Evolutionary conservation across 768 basidiomycete genomes (phyloP).

Genomic region (Fomitopsis serialis): DNA sequence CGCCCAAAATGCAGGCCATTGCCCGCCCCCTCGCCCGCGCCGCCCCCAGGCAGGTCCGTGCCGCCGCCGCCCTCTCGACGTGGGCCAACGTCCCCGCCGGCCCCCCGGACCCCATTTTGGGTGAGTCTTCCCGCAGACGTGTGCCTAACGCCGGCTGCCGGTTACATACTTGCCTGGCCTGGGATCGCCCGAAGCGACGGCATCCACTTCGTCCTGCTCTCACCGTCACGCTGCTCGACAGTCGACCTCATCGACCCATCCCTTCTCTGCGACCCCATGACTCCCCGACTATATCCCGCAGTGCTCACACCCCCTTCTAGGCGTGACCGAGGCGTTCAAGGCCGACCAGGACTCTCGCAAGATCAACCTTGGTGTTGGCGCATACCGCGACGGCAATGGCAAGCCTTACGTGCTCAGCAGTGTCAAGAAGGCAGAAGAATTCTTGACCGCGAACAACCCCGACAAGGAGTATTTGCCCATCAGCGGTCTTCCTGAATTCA

Average conservation of each 20-base stretch:
- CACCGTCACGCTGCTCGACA: background rate
- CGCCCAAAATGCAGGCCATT: slow-evolving; percentile 38
- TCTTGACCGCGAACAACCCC: slow-evolving; percentile 53
- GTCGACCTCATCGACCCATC: background rate
- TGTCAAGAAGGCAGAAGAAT: slow-evolving; percentile 87
- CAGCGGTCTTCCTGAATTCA: slow-evolving; percentile 84
- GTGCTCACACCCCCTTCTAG: slow-evolving; percentile 29
- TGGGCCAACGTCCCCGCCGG: slow-evolving; percentile 85
- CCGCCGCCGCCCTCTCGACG: slow-evolving; percentile 48
- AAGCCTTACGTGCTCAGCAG: slow-evolving; percentile 91
- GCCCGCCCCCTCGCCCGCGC: slow-evolving; percentile 44
- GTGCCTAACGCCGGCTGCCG: slow-evolving; percentile 1
- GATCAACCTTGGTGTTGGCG: slow-evolving; percentile 97
- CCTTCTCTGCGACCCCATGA: background rate
- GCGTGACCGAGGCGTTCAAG: slow-evolving; percentile 94
- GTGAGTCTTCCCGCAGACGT: slow-evolving; percentile 33
- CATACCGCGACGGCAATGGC: slow-evolving; percentile 89
- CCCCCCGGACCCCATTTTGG: slow-evolving; percentile 91
- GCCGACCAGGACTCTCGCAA: slow-evolving; percentile 88
- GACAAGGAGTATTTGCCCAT: slow-evolving; percentile 99
- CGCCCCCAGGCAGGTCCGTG: slow-evolving; percentile 33
- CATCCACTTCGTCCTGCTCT: background rate
- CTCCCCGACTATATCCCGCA: background rate
- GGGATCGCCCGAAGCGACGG: background rate
- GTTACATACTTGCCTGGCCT: background rate